Evolutionary conservation across 805 yeast genomes (phyloP).

Genomic region (Cyberlindnera euphorbiiphila): DNA sequence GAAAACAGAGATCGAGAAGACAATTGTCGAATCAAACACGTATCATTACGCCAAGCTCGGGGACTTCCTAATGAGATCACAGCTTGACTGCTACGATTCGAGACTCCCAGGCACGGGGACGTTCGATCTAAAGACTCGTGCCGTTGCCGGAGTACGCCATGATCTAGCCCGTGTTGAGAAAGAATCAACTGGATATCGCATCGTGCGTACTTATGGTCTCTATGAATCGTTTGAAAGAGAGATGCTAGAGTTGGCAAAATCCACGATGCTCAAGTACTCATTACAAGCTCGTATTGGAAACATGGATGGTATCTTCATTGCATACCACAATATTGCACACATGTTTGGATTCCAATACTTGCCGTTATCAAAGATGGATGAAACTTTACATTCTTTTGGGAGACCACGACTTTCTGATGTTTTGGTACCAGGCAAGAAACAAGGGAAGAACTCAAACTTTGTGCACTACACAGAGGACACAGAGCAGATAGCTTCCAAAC

Average conservation of each 20-base stretch:
- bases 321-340: constrained; percentile 77
- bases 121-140: constrained; percentile 89
- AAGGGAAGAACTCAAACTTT: constrained; percentile 12
- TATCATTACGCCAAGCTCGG: constrained; percentile 75
- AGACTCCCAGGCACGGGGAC: constrained; percentile 86
- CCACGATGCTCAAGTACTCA: constrained; percentile 78
- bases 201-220: constrained; percentile 55
- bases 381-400: constrained; percentile 48
- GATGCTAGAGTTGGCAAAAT: constrained; percentile 64
- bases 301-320: constrained; percentile 95
- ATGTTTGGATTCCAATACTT: constrained; percentile 90
- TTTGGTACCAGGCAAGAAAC: constrained; percentile 1
- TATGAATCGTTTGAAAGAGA: constrained; percentile 85
- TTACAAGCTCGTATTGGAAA: constrained; percentile 92
- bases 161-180: constrained; percentile 55
- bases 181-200: constrained; percentile 53
- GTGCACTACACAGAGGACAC: constrained; percentile 10
- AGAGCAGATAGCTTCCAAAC: constrained; percentile 25
- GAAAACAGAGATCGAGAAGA: constrained; percentile 15
- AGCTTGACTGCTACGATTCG: constrained; percentile 76
- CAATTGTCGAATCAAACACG: constrained; percentile 26
- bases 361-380: constrained; percentile 70
- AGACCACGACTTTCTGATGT: constrained; percentile 8
- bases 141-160: constrained; percentile 80
- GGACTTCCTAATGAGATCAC: constrained; percentile 79